phyloP scores from a whole-genome alignment of 78 protist species.

The Dictyostelium brefeldianum region DNA sequence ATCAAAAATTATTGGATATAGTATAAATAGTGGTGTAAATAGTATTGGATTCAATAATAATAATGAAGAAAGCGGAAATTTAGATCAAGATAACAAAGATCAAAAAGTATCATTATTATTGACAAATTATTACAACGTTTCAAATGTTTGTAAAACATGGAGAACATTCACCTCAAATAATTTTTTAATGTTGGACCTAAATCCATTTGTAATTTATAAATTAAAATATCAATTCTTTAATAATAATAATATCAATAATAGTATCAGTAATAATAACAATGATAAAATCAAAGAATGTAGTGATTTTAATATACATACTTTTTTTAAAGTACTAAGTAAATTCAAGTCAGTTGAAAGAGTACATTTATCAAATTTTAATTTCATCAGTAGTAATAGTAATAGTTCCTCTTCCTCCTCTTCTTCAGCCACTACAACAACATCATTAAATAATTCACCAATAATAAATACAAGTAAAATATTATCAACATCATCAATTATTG shows the following conservation, averaged over 20 bases:
- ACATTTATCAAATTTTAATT: constrained; percentile 44
- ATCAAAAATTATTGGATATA: neutral
- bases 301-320: constrained; percentile 35
- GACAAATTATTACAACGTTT: constrained; percentile 25
- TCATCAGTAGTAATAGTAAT: neutral
- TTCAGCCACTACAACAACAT: neutral
- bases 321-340: constrained; percentile 13
- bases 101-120: neutral
- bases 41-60: neutral
- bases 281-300: neutral
- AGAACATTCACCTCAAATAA: neutral
- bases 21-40: constrained; percentile 6
- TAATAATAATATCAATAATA: constrained; percentile 4
- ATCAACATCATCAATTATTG: neutral
- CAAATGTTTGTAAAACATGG: constrained; percentile 42
- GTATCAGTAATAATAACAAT: neutral
- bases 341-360: constrained; percentile 60
- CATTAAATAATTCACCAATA: neutral
- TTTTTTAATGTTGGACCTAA: constrained; percentile 21
- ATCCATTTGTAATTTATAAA: constrained; percentile 41
- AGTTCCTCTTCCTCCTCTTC: neutral
- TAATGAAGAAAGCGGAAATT: neutral
- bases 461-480: neutral
- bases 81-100: neutral
- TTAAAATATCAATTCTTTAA: neutral